phyloP scores from a whole-genome alignment of 73 alveolate genomes.

The Paramecium biaurelia region DNA sequence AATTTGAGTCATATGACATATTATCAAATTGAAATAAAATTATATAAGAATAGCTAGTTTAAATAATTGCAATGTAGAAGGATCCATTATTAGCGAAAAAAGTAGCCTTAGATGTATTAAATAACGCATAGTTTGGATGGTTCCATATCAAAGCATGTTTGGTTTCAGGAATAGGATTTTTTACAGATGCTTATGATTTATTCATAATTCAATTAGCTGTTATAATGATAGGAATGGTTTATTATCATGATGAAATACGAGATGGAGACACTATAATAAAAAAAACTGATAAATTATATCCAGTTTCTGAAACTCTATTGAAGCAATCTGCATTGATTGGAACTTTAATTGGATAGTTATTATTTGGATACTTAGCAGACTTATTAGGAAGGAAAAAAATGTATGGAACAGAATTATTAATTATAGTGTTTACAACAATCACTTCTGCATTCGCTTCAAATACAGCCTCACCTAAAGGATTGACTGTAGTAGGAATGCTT shows the following conservation, averaged over 20 bases:
- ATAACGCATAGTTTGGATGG: conserved; percentile 45
- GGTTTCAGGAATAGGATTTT: conserved; percentile 46
- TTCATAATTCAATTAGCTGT: conserved; percentile 17
- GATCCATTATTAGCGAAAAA: not conserved
- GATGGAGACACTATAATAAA: not conserved
- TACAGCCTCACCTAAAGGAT: not conserved
- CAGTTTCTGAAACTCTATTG: not conserved
- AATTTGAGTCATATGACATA: not conserved
- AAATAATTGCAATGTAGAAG: not conserved
- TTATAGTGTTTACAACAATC: not conserved
- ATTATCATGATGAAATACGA: not conserved
- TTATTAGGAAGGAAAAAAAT: conserved; percentile 47
- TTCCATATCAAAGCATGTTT: conserved; percentile 14
- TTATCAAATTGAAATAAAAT: not conserved
- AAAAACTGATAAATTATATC: not conserved
- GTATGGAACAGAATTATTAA: conserved; percentile 41
- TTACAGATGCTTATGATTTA: conserved; percentile 63
- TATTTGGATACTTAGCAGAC: conserved; percentile 58
- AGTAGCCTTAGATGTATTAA: not conserved
- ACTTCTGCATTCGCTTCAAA: not conserved
- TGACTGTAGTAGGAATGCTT: conserved; percentile 34
- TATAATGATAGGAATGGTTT: conserved; percentile 20
- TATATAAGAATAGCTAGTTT: not conserved
- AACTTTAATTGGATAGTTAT: conserved; percentile 36
- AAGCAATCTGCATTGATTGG: not conserved